Conservation (phyloP, 1,139 yeast genomes). For the Blastobotrys elegans region DNA sequence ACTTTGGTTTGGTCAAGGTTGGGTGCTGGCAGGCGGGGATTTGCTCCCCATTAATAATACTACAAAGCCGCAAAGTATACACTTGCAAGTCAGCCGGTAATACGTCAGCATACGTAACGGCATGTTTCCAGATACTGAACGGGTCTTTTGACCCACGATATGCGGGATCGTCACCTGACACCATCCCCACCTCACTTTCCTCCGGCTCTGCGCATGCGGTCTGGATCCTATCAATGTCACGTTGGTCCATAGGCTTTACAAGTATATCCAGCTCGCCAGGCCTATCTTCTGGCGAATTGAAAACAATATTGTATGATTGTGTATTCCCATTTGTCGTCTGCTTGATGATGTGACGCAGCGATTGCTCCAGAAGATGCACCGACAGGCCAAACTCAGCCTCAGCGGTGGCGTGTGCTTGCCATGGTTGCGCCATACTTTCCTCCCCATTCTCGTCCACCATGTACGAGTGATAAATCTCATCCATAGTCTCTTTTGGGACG, state of each 20-base stretch:
- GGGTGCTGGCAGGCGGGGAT: constrained; percentile 19
- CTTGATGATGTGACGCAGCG: constrained; percentile 42
- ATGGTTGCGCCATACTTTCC: not conserved
- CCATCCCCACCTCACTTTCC: constrained; percentile 1
- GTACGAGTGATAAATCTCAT: constrained; percentile 50
- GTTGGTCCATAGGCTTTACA: constrained; percentile 32
- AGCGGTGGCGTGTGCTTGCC: constrained; percentile 50
- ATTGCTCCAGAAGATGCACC: constrained; percentile 48
- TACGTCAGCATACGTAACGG: constrained; percentile 14
- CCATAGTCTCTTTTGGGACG: constrained; percentile 69
- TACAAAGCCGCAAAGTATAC: constrained; percentile 8
- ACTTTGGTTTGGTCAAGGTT: not conserved
- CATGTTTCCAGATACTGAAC: constrained; percentile 22
- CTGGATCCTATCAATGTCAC: constrained; percentile 26
- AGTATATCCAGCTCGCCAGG: constrained; percentile 28
- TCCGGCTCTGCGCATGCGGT: constrained; percentile 14
- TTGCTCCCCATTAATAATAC: constrained; percentile 11
- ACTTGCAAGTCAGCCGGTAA: constrained; percentile 22
- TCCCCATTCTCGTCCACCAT: constrained; percentile 23
- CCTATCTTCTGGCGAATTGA: constrained; percentile 18
- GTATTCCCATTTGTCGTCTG: constrained; percentile 17
- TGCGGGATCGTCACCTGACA: not conserved
- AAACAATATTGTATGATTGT: constrained; percentile 27
- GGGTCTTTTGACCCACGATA: constrained; percentile 19
- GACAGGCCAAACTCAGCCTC: constrained; percentile 68